Evolutionary conservation across 1,284 basidiomycete species (phyloP).

Genomic region (Trametes pubescens): DNA sequence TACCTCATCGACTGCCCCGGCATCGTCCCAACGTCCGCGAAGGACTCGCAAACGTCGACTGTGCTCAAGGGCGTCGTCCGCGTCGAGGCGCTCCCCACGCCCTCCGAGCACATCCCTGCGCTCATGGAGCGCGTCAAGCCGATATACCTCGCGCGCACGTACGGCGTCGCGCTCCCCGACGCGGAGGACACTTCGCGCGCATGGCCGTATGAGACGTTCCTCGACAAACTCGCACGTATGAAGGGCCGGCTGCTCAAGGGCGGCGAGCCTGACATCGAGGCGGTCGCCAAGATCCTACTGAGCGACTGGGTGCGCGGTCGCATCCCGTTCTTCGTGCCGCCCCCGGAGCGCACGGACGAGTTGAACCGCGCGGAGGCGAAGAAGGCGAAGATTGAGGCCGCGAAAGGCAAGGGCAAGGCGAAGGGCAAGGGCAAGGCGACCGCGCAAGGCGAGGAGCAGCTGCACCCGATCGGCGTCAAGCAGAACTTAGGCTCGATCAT

Average conservation of each 20-base stretch:
- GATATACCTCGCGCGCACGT: constrained; percentile 92
- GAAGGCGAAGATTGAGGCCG: constrained; percentile 55
- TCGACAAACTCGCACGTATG: constrained; percentile 89
- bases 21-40: constrained; percentile 93
- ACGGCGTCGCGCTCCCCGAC: constrained; percentile 77
- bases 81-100: constrained; percentile 94
- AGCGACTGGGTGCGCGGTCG: constrained; percentile 99
- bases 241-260: constrained; percentile 93
- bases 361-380: constrained; percentile 72
- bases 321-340: constrained; percentile 88
- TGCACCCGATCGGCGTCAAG: constrained; percentile 61
- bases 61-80: constrained; percentile 98
- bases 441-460: constrained; percentile 39
- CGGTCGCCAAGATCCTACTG: constrained; percentile 94
- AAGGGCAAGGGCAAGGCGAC: constrained; percentile 43
- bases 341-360: constrained; percentile 77
- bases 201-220: constrained; percentile 84
- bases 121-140: constrained; percentile 92
- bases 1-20: constrained; percentile 99
- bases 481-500: constrained; percentile 81
- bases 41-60: constrained; percentile 91
- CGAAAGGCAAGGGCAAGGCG: constrained; percentile 46
- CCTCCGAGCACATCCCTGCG: constrained; percentile 92
- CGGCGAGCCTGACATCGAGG: constrained; percentile 93
- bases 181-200: constrained; percentile 54